Evolutionary conservation across 768 basidiomycete genomes (phyloP).

Genomic region (Boletales sp.): DNA sequence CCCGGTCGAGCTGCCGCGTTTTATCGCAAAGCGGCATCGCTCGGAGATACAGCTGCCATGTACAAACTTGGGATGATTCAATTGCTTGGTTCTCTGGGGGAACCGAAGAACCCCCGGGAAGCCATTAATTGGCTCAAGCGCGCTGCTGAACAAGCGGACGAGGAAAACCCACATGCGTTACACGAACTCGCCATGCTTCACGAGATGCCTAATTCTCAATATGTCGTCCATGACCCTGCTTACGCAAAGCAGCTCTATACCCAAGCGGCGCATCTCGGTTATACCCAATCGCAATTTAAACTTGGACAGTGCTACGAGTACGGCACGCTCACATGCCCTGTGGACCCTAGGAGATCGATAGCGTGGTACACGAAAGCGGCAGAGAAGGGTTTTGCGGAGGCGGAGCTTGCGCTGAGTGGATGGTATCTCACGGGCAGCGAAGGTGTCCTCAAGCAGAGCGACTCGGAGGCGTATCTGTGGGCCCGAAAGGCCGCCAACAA

Average conservation of each 20-base stretch:
- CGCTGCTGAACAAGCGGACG: constrained; percentile 96
- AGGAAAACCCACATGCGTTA: constrained; percentile 95
- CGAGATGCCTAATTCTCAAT: constrained; percentile 61
- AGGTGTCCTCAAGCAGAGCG: constrained; percentile 94
- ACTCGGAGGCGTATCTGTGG: constrained; percentile 99
- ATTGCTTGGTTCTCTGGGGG: constrained; percentile 77
- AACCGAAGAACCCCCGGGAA: constrained; percentile 83
- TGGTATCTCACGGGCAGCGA: constrained; percentile 98
- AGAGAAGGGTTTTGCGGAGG: constrained; percentile 92
- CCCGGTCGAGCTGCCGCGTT: constrained; percentile 87
- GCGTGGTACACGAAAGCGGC: constrained; percentile 99
- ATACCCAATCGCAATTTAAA: constrained; percentile 92
- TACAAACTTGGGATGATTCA: constrained; percentile 99
- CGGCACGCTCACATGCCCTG: constrained; percentile 80
- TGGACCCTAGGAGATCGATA: constrained; percentile 91
- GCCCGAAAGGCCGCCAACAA: constrained; percentile 95
- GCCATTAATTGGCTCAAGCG: constrained; percentile 92
- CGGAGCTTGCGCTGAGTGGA: constrained; percentile 92
- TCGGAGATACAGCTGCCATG: constrained; percentile 98
- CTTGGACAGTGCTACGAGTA: constrained; percentile 96
- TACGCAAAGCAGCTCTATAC: constrained; percentile 86
- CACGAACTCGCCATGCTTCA: constrained; percentile 91
- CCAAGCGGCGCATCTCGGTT: constrained; percentile 89
- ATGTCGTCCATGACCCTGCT: constrained; percentile 75
- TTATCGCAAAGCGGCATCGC: constrained; percentile 92